Conservation (phyloP, 139 green algal species). For the Eudorina sp. region DNA sequence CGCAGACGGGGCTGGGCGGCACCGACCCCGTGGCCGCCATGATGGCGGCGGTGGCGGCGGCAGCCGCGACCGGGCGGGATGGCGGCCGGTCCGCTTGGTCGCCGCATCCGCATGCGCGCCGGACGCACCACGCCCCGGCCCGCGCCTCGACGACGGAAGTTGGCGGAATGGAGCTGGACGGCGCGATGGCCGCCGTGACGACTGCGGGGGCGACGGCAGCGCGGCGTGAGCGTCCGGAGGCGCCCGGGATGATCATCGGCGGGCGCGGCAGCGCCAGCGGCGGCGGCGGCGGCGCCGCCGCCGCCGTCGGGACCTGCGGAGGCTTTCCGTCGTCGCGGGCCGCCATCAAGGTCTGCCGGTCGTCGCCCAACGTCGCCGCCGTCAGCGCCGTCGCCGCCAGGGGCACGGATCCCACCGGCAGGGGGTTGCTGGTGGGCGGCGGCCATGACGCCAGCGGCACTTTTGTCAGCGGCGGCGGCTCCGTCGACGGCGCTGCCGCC, state of each 20-base stretch:
- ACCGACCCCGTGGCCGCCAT: too few relatives aligned
- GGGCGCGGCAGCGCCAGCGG: not conserved
- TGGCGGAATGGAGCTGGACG: too few relatives aligned
- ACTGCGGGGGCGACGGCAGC: not conserved
- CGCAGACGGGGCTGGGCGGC: too few relatives aligned
- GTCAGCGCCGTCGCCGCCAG: not conserved
- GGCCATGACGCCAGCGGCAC: not conserved
- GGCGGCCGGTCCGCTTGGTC: too few relatives aligned
- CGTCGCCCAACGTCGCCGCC: not conserved
- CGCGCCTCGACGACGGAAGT: too few relatives aligned
- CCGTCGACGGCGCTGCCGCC: slow-evolving; percentile 4
- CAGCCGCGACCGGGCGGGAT: too few relatives aligned
- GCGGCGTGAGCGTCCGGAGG: not conserved
- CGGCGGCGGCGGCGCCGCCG: not conserved
- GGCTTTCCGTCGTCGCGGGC: too few relatives aligned
- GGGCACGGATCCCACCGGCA: not conserved
- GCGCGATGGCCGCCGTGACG: too few relatives aligned
- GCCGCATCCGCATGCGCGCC: too few relatives aligned
- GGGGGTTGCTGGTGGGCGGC: not conserved
- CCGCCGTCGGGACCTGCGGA: not conserved
- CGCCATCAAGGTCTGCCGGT: not conserved
- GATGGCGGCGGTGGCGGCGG: too few relatives aligned
- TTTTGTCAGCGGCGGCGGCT: not conserved
- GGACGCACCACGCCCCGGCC: too few relatives aligned
- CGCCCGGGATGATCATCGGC: not conserved